Evolutionary conservation across 208 protist species (phyloP), one percentile per base, ranked within the genome.

Genomic region (Acanthamoeba royreba): DNA sequence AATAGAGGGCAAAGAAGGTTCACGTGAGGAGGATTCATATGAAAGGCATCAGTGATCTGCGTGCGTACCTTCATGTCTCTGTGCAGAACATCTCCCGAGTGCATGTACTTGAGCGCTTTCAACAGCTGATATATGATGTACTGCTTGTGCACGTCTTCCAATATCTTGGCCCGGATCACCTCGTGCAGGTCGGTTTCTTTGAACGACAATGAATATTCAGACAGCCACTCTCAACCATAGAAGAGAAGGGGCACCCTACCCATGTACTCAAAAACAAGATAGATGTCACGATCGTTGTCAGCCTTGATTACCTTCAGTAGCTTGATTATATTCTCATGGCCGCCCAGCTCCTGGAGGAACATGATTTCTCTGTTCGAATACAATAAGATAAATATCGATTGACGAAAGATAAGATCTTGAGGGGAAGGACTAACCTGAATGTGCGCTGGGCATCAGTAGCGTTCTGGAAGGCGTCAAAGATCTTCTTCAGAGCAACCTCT

Each of bases 261-360:
- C 98, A 99, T 99, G 96, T 99, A 99, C 97, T 99, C 98, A 92
- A 99, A 99, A 11, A 99, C 98, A 17, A 99, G 96, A 94, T 99
- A 99, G 89, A 99, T 99, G 94, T 99, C 99, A 42, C 98, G 97
- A 91, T 99, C 98, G 94, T 99, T 99, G 74, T 98, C 97, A 35
- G 98, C 98, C 86, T 99, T 99, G 66, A 99, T 97, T 0, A 99
- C 99, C 91, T 99, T 98, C 43, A 99, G 96, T 35, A 99, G 95
- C 87, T 98, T 98, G 85, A 99, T 99, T 69, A 99, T 98, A 95
- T 99, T 99, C 31, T 99, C 98, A 95, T 99, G 99, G 40, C 98
- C 97, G 61, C 83, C 46, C 53, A 99, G 93, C 25, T 45, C 92
- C 90, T 99, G 99, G 8, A 93, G 69, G 49, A 93, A 93, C 90